Evolutionary conservation across 2,329 filamentous ascomycete genomes (phyloP).

Genomic region (Clonostachys solani): DNA sequence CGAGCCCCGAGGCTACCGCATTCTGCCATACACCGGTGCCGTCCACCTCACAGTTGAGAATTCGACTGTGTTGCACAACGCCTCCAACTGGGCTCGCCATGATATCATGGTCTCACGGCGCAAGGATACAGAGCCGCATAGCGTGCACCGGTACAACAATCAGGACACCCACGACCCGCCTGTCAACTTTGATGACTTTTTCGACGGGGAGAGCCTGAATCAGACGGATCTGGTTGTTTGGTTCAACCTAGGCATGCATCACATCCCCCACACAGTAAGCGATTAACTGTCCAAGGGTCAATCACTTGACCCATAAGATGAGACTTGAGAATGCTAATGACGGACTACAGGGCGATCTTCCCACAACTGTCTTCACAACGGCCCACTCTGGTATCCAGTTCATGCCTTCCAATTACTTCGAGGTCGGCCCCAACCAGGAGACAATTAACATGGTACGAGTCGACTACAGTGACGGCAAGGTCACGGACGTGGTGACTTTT

Average conservation of each 20-base stretch:
- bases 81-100: constrained; percentile 32
- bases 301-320: too few relatives aligned
- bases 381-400: constrained; percentile 5
- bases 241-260: constrained; percentile 46
- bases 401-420: background rate
- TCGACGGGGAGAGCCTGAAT: constrained; percentile 28
- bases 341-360: constrained; percentile 25
- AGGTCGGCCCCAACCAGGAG: too few relatives aligned
- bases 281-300: too few relatives aligned
- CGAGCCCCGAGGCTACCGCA: constrained; percentile 39
- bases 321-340: too few relatives aligned
- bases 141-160: constrained; percentile 29
- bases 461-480: too few relatives aligned
- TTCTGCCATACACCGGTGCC: constrained; percentile 24
- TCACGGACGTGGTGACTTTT: too few relatives aligned
- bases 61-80: constrained; percentile 32
- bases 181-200: constrained; percentile 40
- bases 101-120: constrained; percentile 40
- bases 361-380: constrained; percentile 29
- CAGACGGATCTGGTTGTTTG: constrained; percentile 35
- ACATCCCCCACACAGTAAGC: constrained; percentile 16
- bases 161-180: constrained; percentile 31
- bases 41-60: constrained; percentile 37
- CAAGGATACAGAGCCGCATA: constrained; percentile 36
- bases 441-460: too few relatives aligned